Evolutionary conservation across 768 basidiomycete species (phyloP).

Genomic region (Suillus americanus): DNA sequence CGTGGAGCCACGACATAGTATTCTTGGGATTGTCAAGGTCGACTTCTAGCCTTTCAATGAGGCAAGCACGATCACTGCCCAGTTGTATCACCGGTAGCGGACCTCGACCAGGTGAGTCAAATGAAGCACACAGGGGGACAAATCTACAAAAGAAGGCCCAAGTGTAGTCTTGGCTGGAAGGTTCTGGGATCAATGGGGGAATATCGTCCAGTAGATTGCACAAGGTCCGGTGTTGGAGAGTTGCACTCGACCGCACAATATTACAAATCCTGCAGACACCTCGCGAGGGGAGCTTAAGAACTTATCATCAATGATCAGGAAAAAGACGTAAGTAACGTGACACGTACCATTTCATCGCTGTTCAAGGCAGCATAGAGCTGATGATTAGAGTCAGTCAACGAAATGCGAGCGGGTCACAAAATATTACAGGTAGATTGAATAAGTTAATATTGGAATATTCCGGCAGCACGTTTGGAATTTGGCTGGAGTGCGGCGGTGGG

Average conservation of each 20-base stretch:
- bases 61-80: neutral
- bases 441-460: too few species aligned
- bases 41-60: neutral
- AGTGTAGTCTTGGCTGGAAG: neutral
- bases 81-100: neutral
- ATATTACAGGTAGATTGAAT: neutral
- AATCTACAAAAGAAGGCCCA: slow-evolving; percentile 1
- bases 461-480: too few species aligned
- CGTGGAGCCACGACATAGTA: neutral
- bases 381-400: neutral
- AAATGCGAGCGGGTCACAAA: neutral
- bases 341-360: neutral
- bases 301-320: neutral
- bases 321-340: neutral
- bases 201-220: neutral
- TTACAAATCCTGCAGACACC: neutral
- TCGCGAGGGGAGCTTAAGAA: neutral
- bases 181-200: neutral
- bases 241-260: neutral
- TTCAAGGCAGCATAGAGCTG: neutral
- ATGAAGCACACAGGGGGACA: neutral
- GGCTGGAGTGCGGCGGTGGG: neutral
- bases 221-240: neutral
- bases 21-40: neutral
- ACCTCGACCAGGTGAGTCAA: neutral